phyloP scores from a whole-genome alignment of 192 early-diverging fungal species.

The Jimgerdemannia flammicorona region DNA sequence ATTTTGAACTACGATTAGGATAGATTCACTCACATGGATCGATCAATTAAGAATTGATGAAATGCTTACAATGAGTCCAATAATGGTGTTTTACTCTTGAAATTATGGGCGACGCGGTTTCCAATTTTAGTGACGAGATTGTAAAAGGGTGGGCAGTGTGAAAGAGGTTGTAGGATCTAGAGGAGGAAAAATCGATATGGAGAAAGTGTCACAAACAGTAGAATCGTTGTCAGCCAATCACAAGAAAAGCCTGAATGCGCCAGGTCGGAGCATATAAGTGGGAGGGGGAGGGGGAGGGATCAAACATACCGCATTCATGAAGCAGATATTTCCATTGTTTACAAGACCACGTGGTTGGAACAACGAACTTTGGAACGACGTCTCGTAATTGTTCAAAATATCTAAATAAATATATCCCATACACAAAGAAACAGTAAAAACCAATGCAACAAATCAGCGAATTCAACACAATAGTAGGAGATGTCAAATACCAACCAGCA shows the following conservation, averaged over 20 bases:
- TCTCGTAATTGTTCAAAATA: slow-evolving; percentile 40
- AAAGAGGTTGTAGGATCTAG: slow-evolving; percentile 82
- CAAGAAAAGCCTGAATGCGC: too few species aligned
- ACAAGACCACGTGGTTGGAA: slow-evolving; percentile 88
- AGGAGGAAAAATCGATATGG: slow-evolving; percentile 1
- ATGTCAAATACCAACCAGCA: slow-evolving; percentile 7
- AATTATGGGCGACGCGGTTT: slow-evolving; percentile 60
- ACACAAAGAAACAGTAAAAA: neutral
- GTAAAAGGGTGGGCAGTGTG: slow-evolving; percentile 92
- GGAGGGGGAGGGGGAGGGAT: neutral
- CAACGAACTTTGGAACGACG: slow-evolving; percentile 31
- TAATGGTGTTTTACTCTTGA: slow-evolving; percentile 76
- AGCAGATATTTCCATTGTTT: slow-evolving; percentile 98
- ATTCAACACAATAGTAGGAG: neutral
- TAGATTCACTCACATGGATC: neutral
- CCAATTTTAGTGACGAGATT: slow-evolving; percentile 72
- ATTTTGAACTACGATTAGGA: neutral
- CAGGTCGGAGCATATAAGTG: neutral
- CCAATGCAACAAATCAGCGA: neutral
- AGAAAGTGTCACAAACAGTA: neutral
- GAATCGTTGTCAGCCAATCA: too few species aligned
- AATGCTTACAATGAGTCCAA: slow-evolving; percentile 77
- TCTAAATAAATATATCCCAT: slow-evolving; percentile 14
- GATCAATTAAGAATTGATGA: neutral
- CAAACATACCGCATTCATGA: slow-evolving; percentile 86